Evolutionary conservation across 768 basidiomycete species (phyloP).

Genomic region (Pleurotus ostreatus): DNA sequence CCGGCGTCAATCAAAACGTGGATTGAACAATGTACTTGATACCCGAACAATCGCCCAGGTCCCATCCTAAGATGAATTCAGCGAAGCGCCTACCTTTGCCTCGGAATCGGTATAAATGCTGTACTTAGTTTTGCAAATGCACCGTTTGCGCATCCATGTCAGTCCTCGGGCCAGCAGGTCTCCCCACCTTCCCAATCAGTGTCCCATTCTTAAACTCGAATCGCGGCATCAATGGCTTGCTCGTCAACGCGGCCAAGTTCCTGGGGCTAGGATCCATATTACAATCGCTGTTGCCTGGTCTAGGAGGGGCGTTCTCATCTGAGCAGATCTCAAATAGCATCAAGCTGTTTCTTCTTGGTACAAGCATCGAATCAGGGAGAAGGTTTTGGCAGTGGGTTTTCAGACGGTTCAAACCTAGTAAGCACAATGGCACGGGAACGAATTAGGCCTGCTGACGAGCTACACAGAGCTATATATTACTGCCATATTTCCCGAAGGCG

Average conservation of each 20-base stretch:
- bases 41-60: too few relatives aligned
- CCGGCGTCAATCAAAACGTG: too few relatives aligned
- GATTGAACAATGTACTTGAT: too few relatives aligned
- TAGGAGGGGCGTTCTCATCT: not conserved
- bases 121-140: too few relatives aligned
- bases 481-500: conserved; percentile 40
- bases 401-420: conserved; percentile 34
- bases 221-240: not conserved
- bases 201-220: too few relatives aligned
- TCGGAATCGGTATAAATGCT: too few relatives aligned
- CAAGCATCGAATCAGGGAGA: conserved; percentile 11
- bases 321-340: conserved; percentile 8
- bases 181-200: too few relatives aligned
- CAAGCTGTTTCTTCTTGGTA: conserved; percentile 8
- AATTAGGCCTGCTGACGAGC: not conserved
- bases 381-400: conserved; percentile 22
- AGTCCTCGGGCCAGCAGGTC: too few relatives aligned
- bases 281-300: not conserved
- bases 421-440: conserved; percentile 10
- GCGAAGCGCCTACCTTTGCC: too few relatives aligned
- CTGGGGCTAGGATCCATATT: not conserved
- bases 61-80: too few relatives aligned
- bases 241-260: not conserved
- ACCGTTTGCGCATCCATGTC: too few relatives aligned
- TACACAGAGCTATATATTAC: conserved; percentile 37